phyloP scores from a whole-genome alignment of 805 yeast species.

The Cyberlindnera amylophila region DNA sequence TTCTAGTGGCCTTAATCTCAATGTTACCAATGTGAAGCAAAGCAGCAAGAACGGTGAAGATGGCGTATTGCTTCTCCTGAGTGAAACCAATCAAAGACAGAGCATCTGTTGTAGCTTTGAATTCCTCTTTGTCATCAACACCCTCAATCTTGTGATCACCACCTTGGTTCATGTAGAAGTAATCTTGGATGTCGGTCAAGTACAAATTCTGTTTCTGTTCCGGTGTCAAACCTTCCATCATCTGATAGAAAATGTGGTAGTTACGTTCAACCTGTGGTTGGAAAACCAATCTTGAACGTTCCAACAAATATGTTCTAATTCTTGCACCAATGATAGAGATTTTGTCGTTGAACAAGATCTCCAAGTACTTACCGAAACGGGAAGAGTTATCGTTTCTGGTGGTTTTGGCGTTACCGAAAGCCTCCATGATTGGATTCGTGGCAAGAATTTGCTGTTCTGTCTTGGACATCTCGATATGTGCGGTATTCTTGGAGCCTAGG shows the following conservation, averaged over 20 bases:
- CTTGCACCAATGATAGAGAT: constrained; percentile 90
- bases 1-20: constrained; percentile 77
- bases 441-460: constrained; percentile 94
- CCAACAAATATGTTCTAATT: constrained; percentile 87
- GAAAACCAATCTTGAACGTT: constrained; percentile 89
- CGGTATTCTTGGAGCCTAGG: constrained; percentile 39
- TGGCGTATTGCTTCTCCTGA: constrained; percentile 52
- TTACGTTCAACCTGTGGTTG: constrained; percentile 91
- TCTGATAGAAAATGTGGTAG: constrained; percentile 91
- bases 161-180: constrained; percentile 84
- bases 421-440: constrained; percentile 95
- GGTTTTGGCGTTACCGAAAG: constrained; percentile 98
- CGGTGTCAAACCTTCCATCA: constrained; percentile 64
- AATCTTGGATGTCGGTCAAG: constrained; percentile 63
- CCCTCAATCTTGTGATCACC: constrained; percentile 68
- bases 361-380: constrained; percentile 94
- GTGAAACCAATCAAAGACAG: constrained; percentile 73
- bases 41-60: constrained; percentile 82
- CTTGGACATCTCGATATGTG: constrained; percentile 67
- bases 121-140: constrained; percentile 81
- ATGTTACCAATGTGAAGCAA: constrained; percentile 91
- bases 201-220: constrained; percentile 54
- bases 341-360: constrained; percentile 73
- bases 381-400: constrained; percentile 97
- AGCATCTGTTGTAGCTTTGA: constrained; percentile 70